A percentile compares a stretch with the other conserved stretches of the same genome.
Conservation (phyloP, 2,329 filamentous ascomycete species). For the Pseudogymnoascus sp. region DNA sequence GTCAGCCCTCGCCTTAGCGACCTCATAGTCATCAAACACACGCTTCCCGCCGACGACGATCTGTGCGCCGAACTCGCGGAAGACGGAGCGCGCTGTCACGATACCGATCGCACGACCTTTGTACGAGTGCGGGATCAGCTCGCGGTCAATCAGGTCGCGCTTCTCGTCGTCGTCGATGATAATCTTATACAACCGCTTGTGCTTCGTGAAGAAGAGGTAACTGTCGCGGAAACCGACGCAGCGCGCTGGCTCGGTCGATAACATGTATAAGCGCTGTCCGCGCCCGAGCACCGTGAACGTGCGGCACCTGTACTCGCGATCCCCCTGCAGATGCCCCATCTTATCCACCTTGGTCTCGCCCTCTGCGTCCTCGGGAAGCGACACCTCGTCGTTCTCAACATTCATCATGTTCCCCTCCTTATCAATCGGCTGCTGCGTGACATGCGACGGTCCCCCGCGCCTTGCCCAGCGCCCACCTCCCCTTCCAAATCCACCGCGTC, state of each 20-base stretch:
- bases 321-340: conserved; percentile 70
- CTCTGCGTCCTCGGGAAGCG: conserved; percentile 75
- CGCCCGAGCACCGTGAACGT: conserved; percentile 86
- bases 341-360: conserved; percentile 94
- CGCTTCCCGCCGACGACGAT: conserved; percentile 88
- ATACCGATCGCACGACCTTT: conserved; percentile 96
- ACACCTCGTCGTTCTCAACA: conserved; percentile 86
- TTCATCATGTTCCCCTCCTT: conserved; percentile 89
- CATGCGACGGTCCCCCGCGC: conserved; percentile 60
- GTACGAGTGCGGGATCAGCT: conserved; percentile 96
- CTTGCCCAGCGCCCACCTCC: conserved; percentile 59
- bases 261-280: conserved; percentile 86
- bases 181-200: conserved; percentile 93
- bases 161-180: conserved; percentile 98
- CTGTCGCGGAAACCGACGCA: conserved; percentile 97
- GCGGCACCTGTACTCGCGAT: conserved; percentile 86
- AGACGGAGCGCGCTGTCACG: conserved; percentile 91
- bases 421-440: conserved; percentile 78
- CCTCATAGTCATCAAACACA: conserved; percentile 84
- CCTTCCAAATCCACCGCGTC: conserved; percentile 48
- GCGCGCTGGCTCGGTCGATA: conserved; percentile 93
- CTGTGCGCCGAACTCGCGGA: conserved; percentile 88
- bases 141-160: conserved; percentile 86
- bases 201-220: conserved; percentile 98
- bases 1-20: conserved; percentile 61